Evolutionary conservation across 2,329 filamentous ascomycete species (phyloP).

Genomic region (Leptographium wingfieldii): DNA sequence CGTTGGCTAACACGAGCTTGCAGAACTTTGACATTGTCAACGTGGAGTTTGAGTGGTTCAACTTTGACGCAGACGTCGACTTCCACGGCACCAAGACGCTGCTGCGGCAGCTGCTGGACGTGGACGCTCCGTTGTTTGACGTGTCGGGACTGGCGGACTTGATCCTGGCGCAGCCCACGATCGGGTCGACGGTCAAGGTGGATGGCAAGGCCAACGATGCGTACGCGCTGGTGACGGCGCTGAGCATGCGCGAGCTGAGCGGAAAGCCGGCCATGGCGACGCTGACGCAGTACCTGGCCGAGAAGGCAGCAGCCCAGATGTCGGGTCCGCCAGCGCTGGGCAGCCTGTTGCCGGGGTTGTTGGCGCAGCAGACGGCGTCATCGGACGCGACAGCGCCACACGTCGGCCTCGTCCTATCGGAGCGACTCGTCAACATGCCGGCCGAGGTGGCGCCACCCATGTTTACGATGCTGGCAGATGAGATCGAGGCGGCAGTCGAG

Average conservation of each 20-base stretch:
- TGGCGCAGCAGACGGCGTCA: constrained; percentile 27
- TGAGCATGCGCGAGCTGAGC: constrained; percentile 72
- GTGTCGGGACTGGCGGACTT: constrained; percentile 77
- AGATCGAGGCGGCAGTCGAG: constrained; percentile 76
- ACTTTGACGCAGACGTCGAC: constrained; percentile 77
- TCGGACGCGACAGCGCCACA: constrained; percentile 25
- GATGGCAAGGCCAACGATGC: constrained; percentile 87
- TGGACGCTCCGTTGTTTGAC: constrained; percentile 75
- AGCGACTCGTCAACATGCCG: constrained; percentile 95
- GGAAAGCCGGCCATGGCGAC: constrained; percentile 60
- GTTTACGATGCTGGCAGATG: constrained; percentile 88
- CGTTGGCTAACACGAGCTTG: constrained; percentile 9
- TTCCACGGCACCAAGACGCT: constrained; percentile 91
- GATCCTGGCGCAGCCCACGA: constrained; percentile 67
- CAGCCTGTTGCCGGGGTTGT: constrained; percentile 28
- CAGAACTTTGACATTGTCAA: constrained; percentile 86
- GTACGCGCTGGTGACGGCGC: constrained; percentile 79
- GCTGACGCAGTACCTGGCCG: constrained; percentile 57
- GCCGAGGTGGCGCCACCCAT: constrained; percentile 82
- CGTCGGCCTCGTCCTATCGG: constrained; percentile 78
- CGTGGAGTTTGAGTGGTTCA: constrained; percentile 98
- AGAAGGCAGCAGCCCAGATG: constrained; percentile 37
- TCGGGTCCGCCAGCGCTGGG: constrained; percentile 41
- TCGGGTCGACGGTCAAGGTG: constrained; percentile 95
- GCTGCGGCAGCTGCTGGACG: constrained; percentile 81